Evolutionary conservation across 768 basidiomycete species (phyloP).

Genomic region (Glaciozyma antarctica): DNA sequence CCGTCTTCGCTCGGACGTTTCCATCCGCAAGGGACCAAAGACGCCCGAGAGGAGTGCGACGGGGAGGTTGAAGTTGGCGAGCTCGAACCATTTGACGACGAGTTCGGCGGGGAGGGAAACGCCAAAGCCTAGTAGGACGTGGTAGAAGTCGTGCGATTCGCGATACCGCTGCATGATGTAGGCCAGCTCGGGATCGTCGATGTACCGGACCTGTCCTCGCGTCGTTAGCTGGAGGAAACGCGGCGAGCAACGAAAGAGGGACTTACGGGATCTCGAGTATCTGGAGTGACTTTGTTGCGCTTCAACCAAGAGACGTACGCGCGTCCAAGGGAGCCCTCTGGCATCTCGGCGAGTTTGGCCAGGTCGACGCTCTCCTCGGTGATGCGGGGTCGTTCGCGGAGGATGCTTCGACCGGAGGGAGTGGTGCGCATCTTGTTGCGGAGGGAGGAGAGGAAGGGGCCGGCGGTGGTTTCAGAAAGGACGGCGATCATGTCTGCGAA

Average conservation of each 20-base stretch:
- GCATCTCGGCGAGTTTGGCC: slow-evolving; percentile 53
- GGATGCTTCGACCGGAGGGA: slow-evolving; percentile 70
- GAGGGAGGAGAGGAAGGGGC: slow-evolving; percentile 57
- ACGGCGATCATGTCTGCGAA: slow-evolving; percentile 83
- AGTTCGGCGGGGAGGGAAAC: slow-evolving; percentile 85
- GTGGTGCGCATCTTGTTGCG: slow-evolving; percentile 68
- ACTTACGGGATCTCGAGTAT: slow-evolving; percentile 78
- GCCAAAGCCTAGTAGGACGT: slow-evolving; percentile 77
- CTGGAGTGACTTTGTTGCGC: slow-evolving; percentile 77
- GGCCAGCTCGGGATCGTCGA: slow-evolving; percentile 87
- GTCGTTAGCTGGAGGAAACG: not conserved
- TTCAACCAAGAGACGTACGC: slow-evolving; percentile 86
- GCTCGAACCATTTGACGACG: slow-evolving; percentile 88
- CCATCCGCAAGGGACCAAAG: slow-evolving; percentile 70
- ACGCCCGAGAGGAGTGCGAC: slow-evolving; percentile 70
- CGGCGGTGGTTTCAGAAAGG: slow-evolving; percentile 82
- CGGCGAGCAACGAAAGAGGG: not conserved
- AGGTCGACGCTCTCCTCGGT: slow-evolving; percentile 68
- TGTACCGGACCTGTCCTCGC: slow-evolving; percentile 68
- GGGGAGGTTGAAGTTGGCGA: slow-evolving; percentile 80
- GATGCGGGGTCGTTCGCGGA: slow-evolving; percentile 73
- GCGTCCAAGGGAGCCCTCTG: slow-evolving; percentile 72
- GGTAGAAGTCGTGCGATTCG: slow-evolving; percentile 96
- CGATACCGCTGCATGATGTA: slow-evolving; percentile 98
- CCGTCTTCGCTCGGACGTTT: slow-evolving; percentile 46